These are phyloP conservation scores for Didymella segeticola DNA, from an alignment of 2,329 filamentous ascomycete species.

Conservation along the genomic window DNA sequence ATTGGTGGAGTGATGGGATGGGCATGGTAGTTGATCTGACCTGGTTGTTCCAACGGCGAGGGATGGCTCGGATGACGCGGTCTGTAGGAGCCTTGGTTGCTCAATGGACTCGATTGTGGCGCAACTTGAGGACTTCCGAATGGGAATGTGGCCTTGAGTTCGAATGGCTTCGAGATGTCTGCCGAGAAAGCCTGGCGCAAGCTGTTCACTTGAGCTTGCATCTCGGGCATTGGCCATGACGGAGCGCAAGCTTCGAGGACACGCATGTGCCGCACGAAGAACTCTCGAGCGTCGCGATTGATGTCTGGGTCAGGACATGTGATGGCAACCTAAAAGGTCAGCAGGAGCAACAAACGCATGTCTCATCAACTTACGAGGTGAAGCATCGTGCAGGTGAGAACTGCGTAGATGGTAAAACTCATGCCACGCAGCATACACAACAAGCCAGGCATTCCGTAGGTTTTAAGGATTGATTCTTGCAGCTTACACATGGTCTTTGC, in stretches of 20 bases:
- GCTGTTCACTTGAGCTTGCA: constrained; percentile 87
- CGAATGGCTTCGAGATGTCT: constrained; percentile 83
- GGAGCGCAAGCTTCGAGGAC: constrained; percentile 85
- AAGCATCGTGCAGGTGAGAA: constrained; percentile 89
- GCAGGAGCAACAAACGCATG: neutral
- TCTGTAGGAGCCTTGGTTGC: constrained; percentile 57
- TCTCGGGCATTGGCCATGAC: constrained; percentile 86
- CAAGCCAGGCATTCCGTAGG: constrained; percentile 79
- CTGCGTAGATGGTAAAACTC: constrained; percentile 92
- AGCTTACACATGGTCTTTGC: constrained; percentile 85
- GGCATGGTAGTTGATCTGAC: constrained; percentile 68
- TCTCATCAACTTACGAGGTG: constrained; percentile 76
- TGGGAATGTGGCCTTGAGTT: constrained; percentile 85
- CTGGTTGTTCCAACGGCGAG: constrained; percentile 59
- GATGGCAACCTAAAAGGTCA: constrained; percentile 74
- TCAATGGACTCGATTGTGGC: constrained; percentile 67
- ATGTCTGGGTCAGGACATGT: constrained; percentile 91
- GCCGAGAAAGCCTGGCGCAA: constrained; percentile 91
- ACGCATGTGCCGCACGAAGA: constrained; percentile 92
- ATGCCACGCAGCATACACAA: constrained; percentile 93
- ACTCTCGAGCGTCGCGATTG: constrained; percentile 83
- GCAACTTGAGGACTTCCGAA: constrained; percentile 77
- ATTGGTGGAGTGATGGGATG: constrained; percentile 83
- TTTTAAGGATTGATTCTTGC: constrained; percentile 80
- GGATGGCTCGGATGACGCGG: constrained; percentile 57